Conservation (phyloP, 176 grass and related monocot species). For the Melocanna baccifera region DNA sequence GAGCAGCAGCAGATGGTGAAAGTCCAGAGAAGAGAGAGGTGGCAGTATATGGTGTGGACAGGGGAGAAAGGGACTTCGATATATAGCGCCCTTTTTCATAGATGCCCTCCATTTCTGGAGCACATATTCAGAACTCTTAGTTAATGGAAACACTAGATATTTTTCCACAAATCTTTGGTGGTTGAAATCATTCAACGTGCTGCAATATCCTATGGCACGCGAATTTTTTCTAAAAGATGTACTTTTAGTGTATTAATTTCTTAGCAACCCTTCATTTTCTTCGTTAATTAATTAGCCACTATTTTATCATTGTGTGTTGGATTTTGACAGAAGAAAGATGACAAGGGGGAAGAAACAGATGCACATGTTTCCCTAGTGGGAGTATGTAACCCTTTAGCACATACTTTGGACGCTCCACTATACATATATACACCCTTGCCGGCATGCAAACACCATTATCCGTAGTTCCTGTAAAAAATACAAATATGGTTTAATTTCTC, state of each 20-base stretch:
- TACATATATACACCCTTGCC: not conserved
- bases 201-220: too few relatives aligned
- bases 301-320: not conserved
- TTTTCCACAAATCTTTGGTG: not conserved
- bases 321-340: constrained; percentile 1
- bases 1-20: not conserved
- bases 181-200: not conserved
- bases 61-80: not conserved
- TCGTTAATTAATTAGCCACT: not conserved
- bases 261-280: not conserved
- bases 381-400: not conserved
- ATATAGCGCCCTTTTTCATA: not conserved
- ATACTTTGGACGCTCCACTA: not conserved
- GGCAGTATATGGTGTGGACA: not conserved
- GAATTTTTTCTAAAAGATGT: not conserved
- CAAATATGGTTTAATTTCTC: not conserved
- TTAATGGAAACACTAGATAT: not conserved
- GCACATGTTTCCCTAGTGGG: constrained; percentile 3
- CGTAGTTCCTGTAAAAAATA: not conserved
- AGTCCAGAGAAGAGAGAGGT: not conserved
- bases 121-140: not conserved
- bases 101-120: not conserved
- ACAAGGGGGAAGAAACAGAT: not conserved
- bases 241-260: not conserved
- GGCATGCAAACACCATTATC: not conserved